phyloP scores from a whole-genome alignment of 495 filamentous ascomycete species.

The Saxophila tyrrhenica region DNA sequence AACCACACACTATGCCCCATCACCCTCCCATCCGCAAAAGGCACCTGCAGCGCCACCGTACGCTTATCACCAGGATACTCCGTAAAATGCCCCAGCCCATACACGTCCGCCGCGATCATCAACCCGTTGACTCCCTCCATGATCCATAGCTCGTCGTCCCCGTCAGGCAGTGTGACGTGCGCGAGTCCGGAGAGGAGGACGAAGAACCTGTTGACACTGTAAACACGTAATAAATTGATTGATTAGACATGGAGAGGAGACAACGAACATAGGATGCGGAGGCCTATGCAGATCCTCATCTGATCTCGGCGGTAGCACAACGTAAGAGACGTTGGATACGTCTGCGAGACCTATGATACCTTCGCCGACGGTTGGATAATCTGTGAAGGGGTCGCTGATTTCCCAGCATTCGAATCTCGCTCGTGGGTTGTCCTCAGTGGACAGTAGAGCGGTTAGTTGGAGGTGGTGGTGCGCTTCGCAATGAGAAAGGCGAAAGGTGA shows the following conservation, averaged over 20 bases:
- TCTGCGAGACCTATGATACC: background rate
- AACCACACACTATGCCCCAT: background rate
- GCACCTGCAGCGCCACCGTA: background rate
- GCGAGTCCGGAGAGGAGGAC: constrained; percentile 1
- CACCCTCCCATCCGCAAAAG: background rate
- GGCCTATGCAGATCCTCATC: background rate
- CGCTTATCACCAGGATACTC: background rate
- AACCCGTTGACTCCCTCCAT: constrained; percentile 1
- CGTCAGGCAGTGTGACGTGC: background rate
- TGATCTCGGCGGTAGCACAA: background rate
- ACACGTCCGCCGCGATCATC: background rate
- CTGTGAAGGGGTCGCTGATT: background rate
- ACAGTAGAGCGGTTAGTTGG: background rate
- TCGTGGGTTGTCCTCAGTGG: background rate
- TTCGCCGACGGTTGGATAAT: background rate
- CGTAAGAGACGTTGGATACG: background rate
- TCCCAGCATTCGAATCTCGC: constrained; percentile 1
- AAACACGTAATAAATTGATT: background rate
- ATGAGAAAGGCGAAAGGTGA: background rate
- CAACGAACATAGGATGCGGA: background rate
- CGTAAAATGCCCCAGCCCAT: background rate
- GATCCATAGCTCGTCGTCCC: background rate
- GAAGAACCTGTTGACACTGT: background rate
- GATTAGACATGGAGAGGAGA: background rate
- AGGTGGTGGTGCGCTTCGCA: background rate